These are phyloP conservation scores for Plantago elongata DNA, from an alignment of 257 asterid genomes.

Conservation along the genomic window DNA sequence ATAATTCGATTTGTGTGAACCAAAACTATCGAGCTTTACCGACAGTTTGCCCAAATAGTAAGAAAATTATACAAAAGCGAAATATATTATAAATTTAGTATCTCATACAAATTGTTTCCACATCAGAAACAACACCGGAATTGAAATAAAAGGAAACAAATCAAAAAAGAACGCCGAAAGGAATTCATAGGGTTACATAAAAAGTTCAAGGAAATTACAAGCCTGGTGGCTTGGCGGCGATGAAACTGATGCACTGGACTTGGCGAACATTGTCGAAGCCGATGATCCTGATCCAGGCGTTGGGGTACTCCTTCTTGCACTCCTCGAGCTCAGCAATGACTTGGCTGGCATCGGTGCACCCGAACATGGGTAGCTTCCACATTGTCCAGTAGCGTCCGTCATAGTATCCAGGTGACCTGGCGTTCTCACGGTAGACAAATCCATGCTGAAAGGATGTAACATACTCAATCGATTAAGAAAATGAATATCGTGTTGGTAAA, in stretches of 20 bases:
- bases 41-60: no score
- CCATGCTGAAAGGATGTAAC: neutral
- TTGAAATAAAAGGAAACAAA: conserved; percentile 1
- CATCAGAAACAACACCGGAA: conserved; percentile 11
- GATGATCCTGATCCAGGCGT: conserved; percentile 8
- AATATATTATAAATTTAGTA: conserved; percentile 3
- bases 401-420: conserved; percentile 9
- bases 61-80: neutral
- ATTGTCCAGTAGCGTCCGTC: conserved; percentile 14
- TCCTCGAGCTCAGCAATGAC: conserved; percentile 7
- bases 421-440: conserved; percentile 6
- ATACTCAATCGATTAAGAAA: neutral
- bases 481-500: neutral
- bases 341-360: conserved; percentile 11
- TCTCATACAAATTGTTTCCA: conserved; percentile 12
- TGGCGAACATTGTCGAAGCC: conserved; percentile 14
- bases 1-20: no score
- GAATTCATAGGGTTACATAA: neutral
- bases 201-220: neutral
- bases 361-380: conserved; percentile 13
- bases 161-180: conserved; percentile 3
- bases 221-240: conserved; percentile 13
- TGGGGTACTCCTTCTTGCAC: conserved; percentile 12
- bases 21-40: no score
- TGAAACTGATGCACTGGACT: conserved; percentile 16